These are phyloP conservation scores for Brasenia schreberi DNA, from an alignment of 164 flowering plant genomes.

Conservation along the genomic window DNA sequence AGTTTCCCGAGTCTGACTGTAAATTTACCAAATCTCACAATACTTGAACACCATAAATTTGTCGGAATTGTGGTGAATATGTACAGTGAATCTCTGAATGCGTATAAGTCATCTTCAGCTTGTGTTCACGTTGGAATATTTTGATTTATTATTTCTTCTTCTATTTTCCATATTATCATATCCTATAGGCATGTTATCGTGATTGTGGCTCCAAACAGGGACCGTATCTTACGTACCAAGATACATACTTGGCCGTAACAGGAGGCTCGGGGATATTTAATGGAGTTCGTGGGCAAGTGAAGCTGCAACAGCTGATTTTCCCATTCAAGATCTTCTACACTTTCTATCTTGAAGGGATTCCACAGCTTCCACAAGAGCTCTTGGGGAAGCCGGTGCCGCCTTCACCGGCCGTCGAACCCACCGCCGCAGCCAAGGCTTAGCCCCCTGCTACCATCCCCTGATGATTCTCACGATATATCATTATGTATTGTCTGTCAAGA, in stretches of 20 bases:
- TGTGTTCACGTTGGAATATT: too few species aligned
- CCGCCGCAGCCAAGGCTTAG: background rate
- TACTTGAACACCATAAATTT: too few species aligned
- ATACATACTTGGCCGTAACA: conserved; percentile 49
- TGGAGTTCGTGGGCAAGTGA: conserved; percentile 52
- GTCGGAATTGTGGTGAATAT: too few species aligned
- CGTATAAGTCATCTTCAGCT: too few species aligned
- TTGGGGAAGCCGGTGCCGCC: conserved; percentile 7
- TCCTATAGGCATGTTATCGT: too few species aligned
- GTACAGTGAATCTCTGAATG: too few species aligned
- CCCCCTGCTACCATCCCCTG: background rate
- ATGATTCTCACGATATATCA: background rate
- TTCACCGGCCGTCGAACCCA: background rate
- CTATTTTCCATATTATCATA: too few species aligned
- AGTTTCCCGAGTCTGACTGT: too few species aligned
- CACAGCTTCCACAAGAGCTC: conserved; percentile 43
- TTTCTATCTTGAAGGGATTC: conserved; percentile 43
- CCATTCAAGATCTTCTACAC: conserved; percentile 66
- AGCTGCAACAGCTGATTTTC: conserved; percentile 44
- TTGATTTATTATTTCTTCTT: too few species aligned
- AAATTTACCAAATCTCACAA: too few species aligned
- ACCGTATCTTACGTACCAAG: conserved; percentile 47
- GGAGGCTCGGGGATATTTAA: conserved; percentile 62
- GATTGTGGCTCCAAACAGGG: conserved; percentile 17
- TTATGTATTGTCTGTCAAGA: background rate